These are phyloP conservation scores for Pochonia chlamydosporia DNA, from an alignment of 2,329 filamentous ascomycete genomes.

Conservation along the genomic window DNA sequence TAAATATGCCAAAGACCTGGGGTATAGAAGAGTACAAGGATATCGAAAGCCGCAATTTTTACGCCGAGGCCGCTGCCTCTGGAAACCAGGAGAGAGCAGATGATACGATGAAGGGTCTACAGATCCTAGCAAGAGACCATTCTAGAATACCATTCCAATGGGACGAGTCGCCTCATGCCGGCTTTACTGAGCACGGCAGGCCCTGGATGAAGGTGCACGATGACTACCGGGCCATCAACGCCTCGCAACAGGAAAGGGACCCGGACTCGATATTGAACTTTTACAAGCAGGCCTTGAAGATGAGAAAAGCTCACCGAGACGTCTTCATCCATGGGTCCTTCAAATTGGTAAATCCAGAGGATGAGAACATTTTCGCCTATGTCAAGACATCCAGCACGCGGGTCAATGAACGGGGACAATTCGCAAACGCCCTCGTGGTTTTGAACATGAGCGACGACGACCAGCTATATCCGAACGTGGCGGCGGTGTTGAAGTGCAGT, in stretches of 20 bases:
- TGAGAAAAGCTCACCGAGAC: constrained; percentile 50
- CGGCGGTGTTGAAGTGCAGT: not conserved
- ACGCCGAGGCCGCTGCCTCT: constrained; percentile 37
- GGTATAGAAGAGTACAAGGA: constrained; percentile 47
- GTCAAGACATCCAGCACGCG: constrained; percentile 25
- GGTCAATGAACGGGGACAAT: not conserved
- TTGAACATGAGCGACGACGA: not conserved
- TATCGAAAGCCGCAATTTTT: constrained; percentile 48
- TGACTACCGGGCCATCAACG: constrained; percentile 51
- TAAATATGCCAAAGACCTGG: constrained; percentile 47
- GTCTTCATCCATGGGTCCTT: constrained; percentile 59
- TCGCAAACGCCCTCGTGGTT: not conserved
- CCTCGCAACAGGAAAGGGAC: constrained; percentile 38
- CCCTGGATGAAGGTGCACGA: constrained; percentile 68
- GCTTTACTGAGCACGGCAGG: constrained; percentile 46
- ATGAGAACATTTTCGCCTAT: constrained; percentile 53
- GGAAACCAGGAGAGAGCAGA: constrained; percentile 45
- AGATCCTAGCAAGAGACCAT: constrained; percentile 57
- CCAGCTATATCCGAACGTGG: not conserved
- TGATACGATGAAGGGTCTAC: constrained; percentile 47
- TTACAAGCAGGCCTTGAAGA: constrained; percentile 47
- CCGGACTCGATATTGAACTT: constrained; percentile 49
- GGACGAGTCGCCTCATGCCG: constrained; percentile 50
- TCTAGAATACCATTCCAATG: constrained; percentile 63
- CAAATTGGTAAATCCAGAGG: constrained; percentile 41